Percentiles rank a stretch among this genome's conserved stretches.
Evolutionary conservation across 345 rosid species (phyloP).

Genomic region (Zanthoxylum bungeanum): DNA sequence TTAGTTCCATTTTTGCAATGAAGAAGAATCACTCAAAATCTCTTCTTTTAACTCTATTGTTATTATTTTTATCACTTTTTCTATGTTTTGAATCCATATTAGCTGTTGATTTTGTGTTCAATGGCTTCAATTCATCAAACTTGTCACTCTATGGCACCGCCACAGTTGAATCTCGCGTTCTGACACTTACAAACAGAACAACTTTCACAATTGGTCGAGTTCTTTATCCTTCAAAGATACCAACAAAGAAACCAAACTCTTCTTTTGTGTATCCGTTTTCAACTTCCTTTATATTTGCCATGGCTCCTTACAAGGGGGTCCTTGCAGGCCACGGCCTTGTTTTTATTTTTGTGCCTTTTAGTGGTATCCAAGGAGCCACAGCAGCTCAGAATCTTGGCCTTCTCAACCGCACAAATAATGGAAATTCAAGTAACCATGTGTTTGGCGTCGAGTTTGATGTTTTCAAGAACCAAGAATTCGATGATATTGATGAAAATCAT

Average conservation of each 20-base stretch:
- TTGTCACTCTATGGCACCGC: conserved; percentile 47
- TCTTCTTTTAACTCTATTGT: neutral
- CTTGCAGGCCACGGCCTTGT: conserved; percentile 70
- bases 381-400: conserved; percentile 59
- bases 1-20: conserved; percentile 23
- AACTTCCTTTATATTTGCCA: conserved; percentile 70
- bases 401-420: conserved; percentile 50
- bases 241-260: conserved; percentile 30
- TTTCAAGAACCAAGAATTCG: conserved; percentile 64
- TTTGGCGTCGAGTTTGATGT: conserved; percentile 68
- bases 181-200: conserved; percentile 59
- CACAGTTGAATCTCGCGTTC: conserved; percentile 43
- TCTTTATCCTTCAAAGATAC: conserved; percentile 50
- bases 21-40: conserved; percentile 19
- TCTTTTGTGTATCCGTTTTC: conserved; percentile 48
- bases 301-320: conserved; percentile 44
- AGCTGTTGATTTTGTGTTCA: conserved; percentile 60
- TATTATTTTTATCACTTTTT: conserved; percentile 7
- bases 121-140: conserved; percentile 53
- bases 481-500: conserved; percentile 61
- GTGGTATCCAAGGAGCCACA: conserved; percentile 39
- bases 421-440: conserved; percentile 37
- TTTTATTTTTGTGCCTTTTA: conserved; percentile 49
- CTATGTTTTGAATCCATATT: conserved; percentile 20
- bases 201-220: conserved; percentile 54